phyloP scores from a whole-genome alignment of 139 green algal species.

The Chlamydomonas schloesseri region DNA sequence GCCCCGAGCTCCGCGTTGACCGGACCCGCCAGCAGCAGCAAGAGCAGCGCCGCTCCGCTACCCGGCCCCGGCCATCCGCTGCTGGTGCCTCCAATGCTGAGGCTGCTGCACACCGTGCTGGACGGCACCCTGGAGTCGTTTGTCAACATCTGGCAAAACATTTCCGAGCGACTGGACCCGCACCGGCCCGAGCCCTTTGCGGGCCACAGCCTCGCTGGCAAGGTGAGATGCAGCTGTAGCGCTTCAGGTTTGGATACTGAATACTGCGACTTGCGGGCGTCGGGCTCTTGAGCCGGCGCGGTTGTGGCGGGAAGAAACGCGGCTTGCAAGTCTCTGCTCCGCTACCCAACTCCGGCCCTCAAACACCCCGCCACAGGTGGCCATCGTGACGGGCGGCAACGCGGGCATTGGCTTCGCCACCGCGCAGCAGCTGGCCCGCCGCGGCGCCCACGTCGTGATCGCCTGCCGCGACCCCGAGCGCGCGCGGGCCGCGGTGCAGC shows the following conservation, averaged over 20 bases:
- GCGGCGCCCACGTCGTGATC: constrained; percentile 64
- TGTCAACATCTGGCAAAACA: constrained; percentile 6
- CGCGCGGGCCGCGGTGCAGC: constrained; percentile 17
- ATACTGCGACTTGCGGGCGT: not conserved
- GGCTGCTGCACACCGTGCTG: not conserved
- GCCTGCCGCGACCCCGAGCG: constrained; percentile 54
- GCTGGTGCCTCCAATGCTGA: not conserved
- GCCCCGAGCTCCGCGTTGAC: no score
- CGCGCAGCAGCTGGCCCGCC: constrained; percentile 52
- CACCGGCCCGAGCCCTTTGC: not conserved
- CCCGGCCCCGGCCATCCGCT: no score
- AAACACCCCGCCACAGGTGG: constrained; percentile 44
- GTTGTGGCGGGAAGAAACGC: no score
- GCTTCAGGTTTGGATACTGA: no score
- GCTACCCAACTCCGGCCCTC: not conserved
- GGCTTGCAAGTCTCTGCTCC: no score
- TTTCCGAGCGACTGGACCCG: not conserved
- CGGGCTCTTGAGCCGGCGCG: no score
- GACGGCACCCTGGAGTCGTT: constrained; percentile 25
- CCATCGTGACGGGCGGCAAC: constrained; percentile 71
- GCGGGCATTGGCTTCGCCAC: constrained; percentile 68
- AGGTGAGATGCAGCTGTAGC: not conserved
- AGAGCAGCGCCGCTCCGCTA: not conserved
- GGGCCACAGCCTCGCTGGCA: not conserved
- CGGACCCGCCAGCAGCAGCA: no score